A percentile compares a stretch with the other conserved stretches of the same genome.
Evolutionary conservation across 164 flowering plant genomes (phyloP).

Genomic region (Tetracentron sinense): DNA sequence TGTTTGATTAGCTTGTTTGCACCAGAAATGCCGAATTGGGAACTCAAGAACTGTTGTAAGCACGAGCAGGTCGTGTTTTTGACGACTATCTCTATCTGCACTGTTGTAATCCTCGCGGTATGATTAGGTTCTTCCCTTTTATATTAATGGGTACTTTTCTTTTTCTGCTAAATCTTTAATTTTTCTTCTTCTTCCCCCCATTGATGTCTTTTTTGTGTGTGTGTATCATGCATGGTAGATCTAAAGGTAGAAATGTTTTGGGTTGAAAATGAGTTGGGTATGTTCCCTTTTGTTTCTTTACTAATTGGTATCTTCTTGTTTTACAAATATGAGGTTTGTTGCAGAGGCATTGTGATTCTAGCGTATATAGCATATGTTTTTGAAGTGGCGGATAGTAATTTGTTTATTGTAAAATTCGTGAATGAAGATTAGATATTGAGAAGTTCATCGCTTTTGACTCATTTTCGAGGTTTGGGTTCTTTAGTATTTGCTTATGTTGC

Average conservation of each 20-base stretch:
- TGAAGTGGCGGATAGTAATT: background rate
- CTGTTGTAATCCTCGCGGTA: conserved; percentile 73
- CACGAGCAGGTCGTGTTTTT: conserved; percentile 59
- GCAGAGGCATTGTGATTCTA: background rate
- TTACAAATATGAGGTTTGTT: background rate
- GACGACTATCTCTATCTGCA: conserved; percentile 47
- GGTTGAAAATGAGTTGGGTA: background rate
- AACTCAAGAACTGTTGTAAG: conserved; percentile 62
- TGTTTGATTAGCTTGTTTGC: background rate
- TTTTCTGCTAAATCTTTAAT: background rate
- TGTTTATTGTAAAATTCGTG: too few relatives aligned
- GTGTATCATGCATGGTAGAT: background rate
- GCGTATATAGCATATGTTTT: background rate
- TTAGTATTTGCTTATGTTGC: background rate
- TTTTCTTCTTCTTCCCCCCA: background rate
- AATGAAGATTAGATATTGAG: background rate
- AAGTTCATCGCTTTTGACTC: background rate
- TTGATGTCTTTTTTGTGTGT: background rate
- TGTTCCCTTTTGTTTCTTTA: background rate
- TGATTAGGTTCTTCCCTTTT: conserved; percentile 6
- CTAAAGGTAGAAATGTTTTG: background rate
- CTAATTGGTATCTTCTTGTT: background rate
- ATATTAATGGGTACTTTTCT: background rate
- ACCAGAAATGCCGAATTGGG: conserved; percentile 55
- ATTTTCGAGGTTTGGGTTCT: background rate